Percentiles rank a stretch among this genome's conserved stretches.
Evolutionary conservation across 1,139 yeast genomes (phyloP).

Genomic region (Sugiyamaella japonica): DNA sequence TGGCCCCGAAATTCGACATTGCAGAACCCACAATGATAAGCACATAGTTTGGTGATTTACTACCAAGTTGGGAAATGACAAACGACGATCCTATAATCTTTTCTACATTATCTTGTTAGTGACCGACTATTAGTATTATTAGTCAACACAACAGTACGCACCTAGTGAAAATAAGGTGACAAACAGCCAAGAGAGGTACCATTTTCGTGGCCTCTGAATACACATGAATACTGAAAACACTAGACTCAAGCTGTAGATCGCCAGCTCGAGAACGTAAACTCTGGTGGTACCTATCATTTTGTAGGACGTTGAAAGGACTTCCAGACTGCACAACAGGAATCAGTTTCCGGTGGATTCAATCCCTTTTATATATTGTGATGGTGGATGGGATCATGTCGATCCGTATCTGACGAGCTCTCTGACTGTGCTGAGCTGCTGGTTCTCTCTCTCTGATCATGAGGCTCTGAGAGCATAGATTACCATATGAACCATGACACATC

Average conservation of each 20-base stretch:
- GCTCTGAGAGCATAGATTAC: no score
- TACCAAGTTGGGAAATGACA: constrained; percentile 4
- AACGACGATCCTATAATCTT: constrained; percentile 10
- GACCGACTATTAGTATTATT: no score
- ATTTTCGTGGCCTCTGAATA: constrained; percentile 3
- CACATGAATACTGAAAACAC: constrained; percentile 4
- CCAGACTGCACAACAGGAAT: not conserved
- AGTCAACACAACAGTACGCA: not conserved
- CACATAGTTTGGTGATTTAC: constrained; percentile 3
- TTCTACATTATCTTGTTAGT: constrained; percentile 1
- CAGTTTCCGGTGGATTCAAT: not conserved
- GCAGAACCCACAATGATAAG: constrained; percentile 5
- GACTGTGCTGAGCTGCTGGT: no score
- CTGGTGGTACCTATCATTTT: constrained; percentile 3
- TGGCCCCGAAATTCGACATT: constrained; percentile 4
- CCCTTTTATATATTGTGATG: no score
- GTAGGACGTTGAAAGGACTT: no score
- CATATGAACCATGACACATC: no score
- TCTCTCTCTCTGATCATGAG: no score
- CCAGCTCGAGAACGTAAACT: constrained; percentile 12
- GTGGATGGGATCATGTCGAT: not conserved
- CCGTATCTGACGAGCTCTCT: not conserved
- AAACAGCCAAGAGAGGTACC: constrained; percentile 8
- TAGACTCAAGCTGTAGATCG: constrained; percentile 7
- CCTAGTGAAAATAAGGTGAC: constrained; percentile 8